Evolutionary conservation across 192 early-diverging fungal genomes (phyloP), one percentile per base, ranked within the genome.

Genomic region (Coemansia sp.): DNA sequence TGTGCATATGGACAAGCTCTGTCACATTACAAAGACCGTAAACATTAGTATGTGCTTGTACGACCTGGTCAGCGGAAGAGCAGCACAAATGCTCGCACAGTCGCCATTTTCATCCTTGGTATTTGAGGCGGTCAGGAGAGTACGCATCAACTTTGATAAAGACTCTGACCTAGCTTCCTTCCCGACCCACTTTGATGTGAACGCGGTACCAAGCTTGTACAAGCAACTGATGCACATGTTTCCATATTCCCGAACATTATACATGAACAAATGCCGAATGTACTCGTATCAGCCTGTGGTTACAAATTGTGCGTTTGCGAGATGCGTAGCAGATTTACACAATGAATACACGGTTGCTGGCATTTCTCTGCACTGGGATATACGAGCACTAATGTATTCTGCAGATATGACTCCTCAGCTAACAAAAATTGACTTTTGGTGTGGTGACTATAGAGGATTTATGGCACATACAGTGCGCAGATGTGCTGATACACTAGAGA

Each of bases 91-190:
- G 16, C 31, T 59, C 5, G 55, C 31, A 18, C 55, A 59, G 15
- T 36, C 55, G 1, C 55, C 55, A 15, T 33, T 59, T 59, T 31
- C 29, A 5, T 59, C 55, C 31, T 59, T 59, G 55, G 55, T 34
- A 11, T 59, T 59, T 59, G 55, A 59, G 55, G 29, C 55, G 55
- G 55, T 34, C 31, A 59, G 55, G 15, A 59, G 16, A 59, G 55
- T 59, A 13, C 55, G 31, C 13, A 59, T 59, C 15, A 36, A 59
- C 33, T 59, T 59, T 59, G 55, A 59, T 34, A 36, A 1, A 16
- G 16, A 3, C 0, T 34, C 55, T 5, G 27, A 29, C 27, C 3
- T 59, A 6, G 13, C 13, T 8, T 59, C 55, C 15, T 7, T 18
- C 6, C 55, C 12, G 13, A 7, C 5, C 2, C 31, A 1, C 5